phyloP scores from a whole-genome alignment of 495 filamentous ascomycete genomes.

The Talaromyces adpressus region DNA sequence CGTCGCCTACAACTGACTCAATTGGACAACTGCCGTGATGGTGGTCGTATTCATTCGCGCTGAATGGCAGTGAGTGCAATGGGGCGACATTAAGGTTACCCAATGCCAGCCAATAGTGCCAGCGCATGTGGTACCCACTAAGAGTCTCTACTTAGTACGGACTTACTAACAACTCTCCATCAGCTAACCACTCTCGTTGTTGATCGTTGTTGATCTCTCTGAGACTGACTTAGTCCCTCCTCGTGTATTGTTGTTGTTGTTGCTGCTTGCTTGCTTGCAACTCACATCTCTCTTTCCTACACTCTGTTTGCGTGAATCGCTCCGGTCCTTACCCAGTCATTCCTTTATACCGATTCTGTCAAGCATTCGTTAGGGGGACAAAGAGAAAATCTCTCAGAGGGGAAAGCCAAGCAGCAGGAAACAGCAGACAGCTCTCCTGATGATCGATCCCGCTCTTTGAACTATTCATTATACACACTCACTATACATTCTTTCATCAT shows the following conservation, averaged over 20 bases:
- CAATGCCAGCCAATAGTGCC: neutral
- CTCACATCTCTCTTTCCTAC: neutral
- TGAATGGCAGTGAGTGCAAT: neutral
- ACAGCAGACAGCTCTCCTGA: neutral
- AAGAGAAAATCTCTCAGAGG: neutral
- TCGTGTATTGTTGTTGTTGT: neutral
- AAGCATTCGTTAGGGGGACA: neutral
- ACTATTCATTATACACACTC: neutral
- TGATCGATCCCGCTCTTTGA: neutral
- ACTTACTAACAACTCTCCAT: neutral
- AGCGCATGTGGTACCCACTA: neutral
- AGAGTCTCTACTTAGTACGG: neutral
- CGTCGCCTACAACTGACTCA: neutral
- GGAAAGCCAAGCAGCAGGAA: neutral
- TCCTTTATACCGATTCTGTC: constrained; percentile 1
- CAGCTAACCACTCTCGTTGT: neutral
- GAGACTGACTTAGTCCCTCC: neutral
- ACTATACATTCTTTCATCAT: constrained; percentile 16
- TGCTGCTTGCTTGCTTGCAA: neutral
- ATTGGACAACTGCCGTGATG: neutral
- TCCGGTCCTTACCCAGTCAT: neutral
- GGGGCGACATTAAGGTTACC: neutral
- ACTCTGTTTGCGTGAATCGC: neutral
- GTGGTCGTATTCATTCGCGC: neutral
- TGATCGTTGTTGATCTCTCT: neutral